A percentile compares a stretch with the other conserved stretches of the same genome.
These are phyloP conservation scores for Curvularia sp. DNA, from an alignment of 2,329 filamentous ascomycete species.

Conservation along the genomic window DNA sequence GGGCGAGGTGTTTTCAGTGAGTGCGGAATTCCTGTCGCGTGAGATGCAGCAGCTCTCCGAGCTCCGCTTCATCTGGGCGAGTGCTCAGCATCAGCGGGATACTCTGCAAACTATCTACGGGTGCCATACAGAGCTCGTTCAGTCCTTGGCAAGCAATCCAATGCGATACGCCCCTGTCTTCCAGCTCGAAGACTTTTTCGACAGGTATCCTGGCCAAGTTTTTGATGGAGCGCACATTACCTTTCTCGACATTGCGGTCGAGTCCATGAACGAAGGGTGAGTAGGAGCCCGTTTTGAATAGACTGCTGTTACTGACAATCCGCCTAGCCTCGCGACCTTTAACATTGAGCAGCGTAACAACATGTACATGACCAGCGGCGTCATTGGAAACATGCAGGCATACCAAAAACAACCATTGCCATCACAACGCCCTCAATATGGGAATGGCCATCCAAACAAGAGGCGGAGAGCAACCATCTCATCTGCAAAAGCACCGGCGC, in stretches of 20 bases:
- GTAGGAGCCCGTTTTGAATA: neutral
- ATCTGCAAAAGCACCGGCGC: slow-evolving; percentile 31
- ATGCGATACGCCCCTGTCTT: slow-evolving; percentile 81
- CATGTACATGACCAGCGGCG: slow-evolving; percentile 45
- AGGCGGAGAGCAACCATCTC: slow-evolving; percentile 46
- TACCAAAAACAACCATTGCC: slow-evolving; percentile 38
- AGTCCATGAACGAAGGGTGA: slow-evolving; percentile 66
- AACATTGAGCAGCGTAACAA: slow-evolving; percentile 49
- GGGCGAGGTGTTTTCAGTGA: slow-evolving; percentile 68
- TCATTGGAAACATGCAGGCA: slow-evolving; percentile 33
- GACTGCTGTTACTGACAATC: slow-evolving; percentile 18
- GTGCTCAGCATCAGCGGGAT: slow-evolving; percentile 79
- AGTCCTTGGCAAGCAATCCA: slow-evolving; percentile 70
- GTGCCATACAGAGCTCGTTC: slow-evolving; percentile 81
- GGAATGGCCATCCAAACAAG: slow-evolving; percentile 44
- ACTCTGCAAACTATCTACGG: slow-evolving; percentile 78
- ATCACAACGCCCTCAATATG: slow-evolving; percentile 35
- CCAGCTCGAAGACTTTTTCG: slow-evolving; percentile 86
- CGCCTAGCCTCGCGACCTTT: slow-evolving; percentile 41
- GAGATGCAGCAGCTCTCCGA: slow-evolving; percentile 83
- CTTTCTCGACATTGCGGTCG: slow-evolving; percentile 70
- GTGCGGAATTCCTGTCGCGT: slow-evolving; percentile 73
- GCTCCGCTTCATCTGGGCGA: slow-evolving; percentile 76
- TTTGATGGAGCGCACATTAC: slow-evolving; percentile 80
- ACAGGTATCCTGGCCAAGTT: slow-evolving; percentile 74